These are phyloP conservation scores for Diaporthe eres DNA, from an alignment of 2,329 filamentous ascomycete genomes.

Conservation along the genomic window DNA sequence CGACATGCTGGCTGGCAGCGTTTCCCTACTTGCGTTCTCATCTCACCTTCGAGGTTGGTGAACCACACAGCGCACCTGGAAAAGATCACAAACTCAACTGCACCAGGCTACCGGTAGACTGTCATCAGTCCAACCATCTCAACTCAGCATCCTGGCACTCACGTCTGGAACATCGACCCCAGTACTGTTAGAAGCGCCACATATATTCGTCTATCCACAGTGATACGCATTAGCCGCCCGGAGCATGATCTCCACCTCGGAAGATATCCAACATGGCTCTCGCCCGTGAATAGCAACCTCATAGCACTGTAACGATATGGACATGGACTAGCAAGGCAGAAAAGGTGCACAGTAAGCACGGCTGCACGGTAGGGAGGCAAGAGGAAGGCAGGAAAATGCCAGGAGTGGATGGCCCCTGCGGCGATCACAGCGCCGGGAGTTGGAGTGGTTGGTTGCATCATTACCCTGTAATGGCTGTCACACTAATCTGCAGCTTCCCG, in stretches of 20 bases:
- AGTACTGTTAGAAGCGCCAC: not conserved
- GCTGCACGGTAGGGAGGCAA: not conserved
- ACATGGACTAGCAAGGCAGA: not conserved
- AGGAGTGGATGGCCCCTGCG: not conserved
- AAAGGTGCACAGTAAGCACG: slow-evolving; percentile 1
- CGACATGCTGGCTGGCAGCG: not conserved
- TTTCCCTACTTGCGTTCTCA: not conserved
- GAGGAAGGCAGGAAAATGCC: not conserved
- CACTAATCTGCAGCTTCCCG: slow-evolving; percentile 33
- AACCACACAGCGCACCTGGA: not conserved
- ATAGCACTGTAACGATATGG: not conserved
- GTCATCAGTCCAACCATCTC: not conserved
- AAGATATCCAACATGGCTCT: not conserved
- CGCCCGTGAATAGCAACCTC: not conserved
- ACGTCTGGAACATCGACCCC: not conserved
- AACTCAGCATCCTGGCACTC: not conserved
- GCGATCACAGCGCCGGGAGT: slow-evolving; percentile 22
- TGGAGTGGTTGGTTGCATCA: slow-evolving; percentile 33
- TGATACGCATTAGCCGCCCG: not conserved
- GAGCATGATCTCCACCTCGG: slow-evolving; percentile 8
- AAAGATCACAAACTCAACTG: not conserved
- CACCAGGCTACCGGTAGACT: not conserved
- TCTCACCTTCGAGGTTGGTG: not conserved
- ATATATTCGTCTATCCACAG: not conserved
- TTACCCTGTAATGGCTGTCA: slow-evolving; percentile 37